phyloP scores from a whole-genome alignment of 1,284 basidiomycete genomes.

The Cutaneotrichosporon sp. region DNA sequence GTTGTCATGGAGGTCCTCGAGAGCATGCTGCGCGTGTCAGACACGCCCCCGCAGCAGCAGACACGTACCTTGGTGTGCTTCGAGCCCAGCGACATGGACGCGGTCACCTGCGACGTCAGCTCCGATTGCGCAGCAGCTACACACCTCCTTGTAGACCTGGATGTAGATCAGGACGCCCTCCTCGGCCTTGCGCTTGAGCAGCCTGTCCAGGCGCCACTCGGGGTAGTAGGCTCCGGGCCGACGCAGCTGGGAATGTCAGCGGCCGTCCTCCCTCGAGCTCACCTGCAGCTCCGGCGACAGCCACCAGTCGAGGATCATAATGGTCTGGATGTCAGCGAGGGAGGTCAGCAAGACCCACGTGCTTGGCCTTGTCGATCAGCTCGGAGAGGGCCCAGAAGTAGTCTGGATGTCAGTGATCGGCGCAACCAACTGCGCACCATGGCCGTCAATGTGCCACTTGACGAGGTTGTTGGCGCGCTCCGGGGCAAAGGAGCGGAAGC shows the following conservation, averaged over 20 bases:
- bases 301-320: constrained; percentile 79
- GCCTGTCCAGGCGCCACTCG: constrained; percentile 80
- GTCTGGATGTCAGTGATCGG: constrained; percentile 53
- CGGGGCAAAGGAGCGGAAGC: constrained; percentile 80
- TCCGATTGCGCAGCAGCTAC: constrained; percentile 14
- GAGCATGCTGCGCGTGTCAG: constrained; percentile 59
- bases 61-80: constrained; percentile 72
- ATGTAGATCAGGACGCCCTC: constrained; percentile 87
- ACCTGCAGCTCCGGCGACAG: constrained; percentile 82
- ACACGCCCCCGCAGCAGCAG: neutral
- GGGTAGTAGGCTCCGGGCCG: constrained; percentile 79
- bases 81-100: constrained; percentile 84
- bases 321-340: constrained; percentile 54
- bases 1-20: constrained; percentile 82
- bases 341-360: constrained; percentile 29
- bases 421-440: constrained; percentile 58
- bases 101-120: constrained; percentile 63
- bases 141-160: constrained; percentile 81
- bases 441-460: constrained; percentile 90
- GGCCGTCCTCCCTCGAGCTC: constrained; percentile 5
- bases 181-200: constrained; percentile 82
- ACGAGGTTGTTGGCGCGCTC: constrained; percentile 70
- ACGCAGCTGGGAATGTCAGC: constrained; percentile 59
- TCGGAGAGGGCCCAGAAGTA: constrained; percentile 93
- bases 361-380: constrained; percentile 65